Conservation (phyloP, 23 red algal species). For the Gracilaria domingensis region DNA sequence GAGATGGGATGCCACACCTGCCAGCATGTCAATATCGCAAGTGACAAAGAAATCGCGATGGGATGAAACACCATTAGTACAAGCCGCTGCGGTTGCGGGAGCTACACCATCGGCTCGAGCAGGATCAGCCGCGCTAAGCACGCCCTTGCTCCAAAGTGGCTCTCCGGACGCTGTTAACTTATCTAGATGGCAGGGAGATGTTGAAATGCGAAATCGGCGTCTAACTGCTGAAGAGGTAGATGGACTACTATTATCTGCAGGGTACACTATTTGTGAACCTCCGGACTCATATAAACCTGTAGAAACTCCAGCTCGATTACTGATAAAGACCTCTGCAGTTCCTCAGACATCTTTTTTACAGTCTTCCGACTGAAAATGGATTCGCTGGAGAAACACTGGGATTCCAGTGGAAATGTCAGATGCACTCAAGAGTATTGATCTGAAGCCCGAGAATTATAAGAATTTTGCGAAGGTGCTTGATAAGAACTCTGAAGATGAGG, state of each 20-base stretch:
- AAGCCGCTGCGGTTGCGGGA: constrained; percentile 3
- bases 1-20: constrained; percentile 70
- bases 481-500: constrained; percentile 69
- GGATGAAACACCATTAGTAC: constrained; percentile 83
- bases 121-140: constrained; percentile 43
- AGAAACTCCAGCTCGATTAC: constrained; percentile 54
- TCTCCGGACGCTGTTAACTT: constrained; percentile 54
- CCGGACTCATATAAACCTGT: constrained; percentile 76
- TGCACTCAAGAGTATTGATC: constrained; percentile 76
- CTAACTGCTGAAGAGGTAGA: constrained; percentile 83
- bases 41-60: constrained; percentile 81
- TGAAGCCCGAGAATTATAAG: constrained; percentile 90
- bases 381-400: constrained; percentile 43
- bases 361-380: constrained; percentile 69
- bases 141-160: constrained; percentile 47
- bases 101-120: constrained; percentile 29
- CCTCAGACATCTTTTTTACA: constrained; percentile 62
- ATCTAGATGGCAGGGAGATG: constrained; percentile 64
- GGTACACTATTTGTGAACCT: constrained; percentile 81
- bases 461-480: constrained; percentile 82
- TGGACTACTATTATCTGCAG: constrained; percentile 79
- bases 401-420: constrained; percentile 65
- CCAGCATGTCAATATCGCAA: constrained; percentile 11
- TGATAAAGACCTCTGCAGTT: constrained; percentile 51
- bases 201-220: constrained; percentile 69